Conservation (phyloP, 306 rosid genomes). For the Cajanus cajan region DNA sequence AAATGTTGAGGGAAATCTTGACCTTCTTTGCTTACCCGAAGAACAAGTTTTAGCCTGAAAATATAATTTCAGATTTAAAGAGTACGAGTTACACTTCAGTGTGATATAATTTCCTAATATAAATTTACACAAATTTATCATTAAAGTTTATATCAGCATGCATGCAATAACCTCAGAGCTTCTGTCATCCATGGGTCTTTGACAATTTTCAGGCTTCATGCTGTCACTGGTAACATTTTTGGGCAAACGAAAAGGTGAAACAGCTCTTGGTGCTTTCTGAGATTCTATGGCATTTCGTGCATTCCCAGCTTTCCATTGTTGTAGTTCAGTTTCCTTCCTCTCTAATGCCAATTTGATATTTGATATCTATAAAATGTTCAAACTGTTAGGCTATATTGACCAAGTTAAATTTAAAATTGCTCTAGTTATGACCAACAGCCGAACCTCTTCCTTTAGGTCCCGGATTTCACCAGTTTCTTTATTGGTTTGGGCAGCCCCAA, state of each 20-base stretch:
- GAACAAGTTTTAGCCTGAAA: slow-evolving; percentile 87
- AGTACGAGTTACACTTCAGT: not conserved
- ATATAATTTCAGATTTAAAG: slow-evolving; percentile 12
- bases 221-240: slow-evolving; percentile 45
- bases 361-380: slow-evolving; percentile 52
- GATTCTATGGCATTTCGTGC: slow-evolving; percentile 43
- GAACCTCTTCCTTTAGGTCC: slow-evolving; percentile 89
- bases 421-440: slow-evolving; percentile 26
- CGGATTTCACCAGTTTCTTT: slow-evolving; percentile 87
- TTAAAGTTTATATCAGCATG: not conserved
- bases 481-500: slow-evolving; percentile 88
- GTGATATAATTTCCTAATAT: not conserved
- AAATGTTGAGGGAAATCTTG: slow-evolving; percentile 66
- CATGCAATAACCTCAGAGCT: slow-evolving; percentile 52
- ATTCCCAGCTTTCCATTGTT: slow-evolving; percentile 60
- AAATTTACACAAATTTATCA: not conserved
- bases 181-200: slow-evolving; percentile 56
- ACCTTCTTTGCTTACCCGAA: slow-evolving; percentile 83
- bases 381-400: not conserved
- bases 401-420: not conserved
- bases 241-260: slow-evolving; percentile 79
- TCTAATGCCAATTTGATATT: slow-evolving; percentile 75
- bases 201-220: slow-evolving; percentile 58
- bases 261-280: slow-evolving; percentile 63
- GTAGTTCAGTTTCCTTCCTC: slow-evolving; percentile 80